A percentile compares a stretch with the other conserved stretches of the same genome.
Conservation (phyloP, 2,329 filamentous ascomycete genomes). For the Sclerotinia nivalis region DNA sequence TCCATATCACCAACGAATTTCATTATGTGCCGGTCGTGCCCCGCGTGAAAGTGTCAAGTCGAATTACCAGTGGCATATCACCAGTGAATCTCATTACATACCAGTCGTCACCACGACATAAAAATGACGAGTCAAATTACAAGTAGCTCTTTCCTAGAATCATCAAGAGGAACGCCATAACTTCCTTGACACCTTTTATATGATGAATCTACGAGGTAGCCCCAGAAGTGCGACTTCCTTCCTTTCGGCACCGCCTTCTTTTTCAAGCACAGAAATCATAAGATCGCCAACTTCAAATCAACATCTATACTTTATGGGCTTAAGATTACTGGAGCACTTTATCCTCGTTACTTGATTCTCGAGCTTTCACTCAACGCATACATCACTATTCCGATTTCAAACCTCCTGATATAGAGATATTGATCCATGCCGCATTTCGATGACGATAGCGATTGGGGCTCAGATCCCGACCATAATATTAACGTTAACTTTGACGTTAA, state of each 20-base stretch:
- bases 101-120: background rate
- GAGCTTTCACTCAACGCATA: background rate
- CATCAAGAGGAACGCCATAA: background rate
- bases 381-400: background rate
- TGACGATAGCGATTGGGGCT: background rate
- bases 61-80: no score
- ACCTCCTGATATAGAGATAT: background rate
- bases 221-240: background rate
- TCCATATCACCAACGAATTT: no score
- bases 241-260: background rate
- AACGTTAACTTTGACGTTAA: no score
- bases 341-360: background rate
- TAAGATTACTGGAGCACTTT: background rate
- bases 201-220: background rate
- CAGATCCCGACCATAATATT: background rate
- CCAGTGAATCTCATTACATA: no score
- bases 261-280: background rate
- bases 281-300: background rate
- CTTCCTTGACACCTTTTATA: no score
- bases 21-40: no score
- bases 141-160: background rate
- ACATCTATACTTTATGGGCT: background rate
- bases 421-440: background rate
- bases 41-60: no score
- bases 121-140: background rate